Base-by-base conservation (phyloP, 139 green algal genomes). In the Chlamydomonas sp. region DNA sequence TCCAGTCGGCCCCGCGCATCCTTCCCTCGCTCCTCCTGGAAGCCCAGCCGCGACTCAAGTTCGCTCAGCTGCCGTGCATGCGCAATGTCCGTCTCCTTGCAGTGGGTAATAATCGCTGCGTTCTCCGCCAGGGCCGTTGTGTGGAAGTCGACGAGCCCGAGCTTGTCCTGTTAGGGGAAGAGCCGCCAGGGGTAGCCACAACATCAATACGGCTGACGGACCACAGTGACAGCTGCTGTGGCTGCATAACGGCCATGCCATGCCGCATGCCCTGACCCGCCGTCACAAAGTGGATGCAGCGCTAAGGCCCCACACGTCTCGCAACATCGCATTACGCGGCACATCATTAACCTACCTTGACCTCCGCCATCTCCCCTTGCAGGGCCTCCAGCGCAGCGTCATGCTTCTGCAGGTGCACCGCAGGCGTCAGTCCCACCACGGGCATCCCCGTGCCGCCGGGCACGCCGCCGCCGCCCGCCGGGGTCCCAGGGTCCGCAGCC, bases 1-100 rank as follows among this genome's bases (percentile, higher is more conserved):
- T 90, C 86, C 16, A 90, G 15, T 2, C 86, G 79, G 16, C 18
- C 18, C 5, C 86, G 71, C 5, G 62, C 68, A 18, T 90, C 86
- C 3, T 74, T 63, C 9, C 69, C 18, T 0, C 79, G 71, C 61
- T 90, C 86, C 78, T 90, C 86, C 62, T 72, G 66, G 2, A 90
- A 85, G 0, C 14, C 62, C 62, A 90, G 7, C 4, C 86, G 86
- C 31, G 63, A 20, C 71, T 90, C 86, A n/a, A 90, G 20, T 4
- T 90, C 86, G 15, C 17, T 59, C 7, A 90, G 49, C 69, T 31
- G 6, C 60, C 72, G 77, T 6, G n/a, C 57, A 66, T 89, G 77
- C 49, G 5, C 71, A 12, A 31, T 18, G 17, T 58, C 63, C 15
- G 57, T 4, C 67, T 63, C 76, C 31, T 80, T 80, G 31, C 49